Base-by-base conservation (phyloP, 495 filamentous ascomycete species). In the Trichoderma erinaceum region DNA sequence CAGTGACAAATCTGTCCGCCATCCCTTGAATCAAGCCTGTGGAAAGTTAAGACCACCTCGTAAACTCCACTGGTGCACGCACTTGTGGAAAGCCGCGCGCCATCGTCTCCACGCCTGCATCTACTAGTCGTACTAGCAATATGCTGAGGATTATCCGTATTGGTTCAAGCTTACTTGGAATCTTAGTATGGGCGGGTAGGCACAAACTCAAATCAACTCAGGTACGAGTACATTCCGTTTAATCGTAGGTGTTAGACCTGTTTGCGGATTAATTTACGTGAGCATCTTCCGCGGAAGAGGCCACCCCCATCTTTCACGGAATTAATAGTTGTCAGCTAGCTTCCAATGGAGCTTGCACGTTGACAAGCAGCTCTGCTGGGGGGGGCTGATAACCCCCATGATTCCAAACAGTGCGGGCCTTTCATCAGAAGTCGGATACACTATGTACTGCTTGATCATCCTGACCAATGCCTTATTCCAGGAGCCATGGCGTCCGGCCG, bases 341-440 rank as follows among this genome's bases (percentile, higher is more conserved):
- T 25, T 25, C 56, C 56, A 61, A 61, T 61, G 16, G n/a, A 61
- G 23, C 23, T 25, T 11, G 23, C 56, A 61, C 56, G 56, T 27
- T 32, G 56, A n/a, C 56, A 12, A 13, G 4, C 56, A 61, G 56
- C 56, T 25, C 23, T 32, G 56, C 56, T 29, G 27, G 56, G 56
- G 56, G 18, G 18, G 18, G 43, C 43, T 23, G 18, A n/a, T n/a
- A n/a, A 52, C 18, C 48, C 48, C n/a, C 48, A 32, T 61, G 56
- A 61, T 61, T 61, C 56, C 56, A 61, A 61, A 61, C 56, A 32
- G 56, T 61, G 23, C 56, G 56, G 56, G 27, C 23, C 23, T 16
- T 21, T 5, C 8, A 52, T 21, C 48, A 6, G 15, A n/a, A 4
- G 16, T 5, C 48, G 18, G 8, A 21, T 16, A 4, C 48, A n/a